Conservation (phyloP, 306 rosid species). For the Chamaecrista fasciculata region DNA sequence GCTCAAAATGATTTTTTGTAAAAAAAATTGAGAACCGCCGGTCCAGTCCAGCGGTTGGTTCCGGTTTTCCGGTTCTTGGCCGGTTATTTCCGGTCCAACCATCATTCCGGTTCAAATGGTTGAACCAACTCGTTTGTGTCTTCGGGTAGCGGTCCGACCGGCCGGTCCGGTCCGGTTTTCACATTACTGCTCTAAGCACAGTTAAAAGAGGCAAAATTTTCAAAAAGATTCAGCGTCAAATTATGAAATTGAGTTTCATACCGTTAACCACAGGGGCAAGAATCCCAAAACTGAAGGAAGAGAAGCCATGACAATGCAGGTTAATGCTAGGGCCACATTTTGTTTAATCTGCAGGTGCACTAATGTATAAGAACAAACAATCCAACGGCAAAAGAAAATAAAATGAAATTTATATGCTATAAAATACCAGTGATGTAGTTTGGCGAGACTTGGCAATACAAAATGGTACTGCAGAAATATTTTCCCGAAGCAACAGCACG, state of each 20-base stretch:
- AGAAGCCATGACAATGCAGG: constrained; percentile 74
- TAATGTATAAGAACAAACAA: constrained; percentile 21
- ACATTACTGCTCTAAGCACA: too few species aligned
- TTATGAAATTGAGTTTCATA: constrained; percentile 38
- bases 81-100: too few species aligned
- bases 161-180: too few species aligned
- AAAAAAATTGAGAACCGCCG: too few species aligned
- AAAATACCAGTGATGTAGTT: constrained; percentile 80
- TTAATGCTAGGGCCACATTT: constrained; percentile 85
- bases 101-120: too few species aligned
- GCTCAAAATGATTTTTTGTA: too few species aligned
- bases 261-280: constrained; percentile 95
- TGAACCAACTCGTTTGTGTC: too few species aligned
- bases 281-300: constrained; percentile 95
- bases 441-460: constrained; percentile 95
- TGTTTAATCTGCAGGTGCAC: constrained; percentile 76
- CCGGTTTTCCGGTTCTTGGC: too few species aligned
- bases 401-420: neutral
- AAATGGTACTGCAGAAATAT: constrained; percentile 87
- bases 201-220: too few species aligned
- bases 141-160: too few species aligned
- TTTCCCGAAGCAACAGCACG: constrained; percentile 76
- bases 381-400: constrained; percentile 7
- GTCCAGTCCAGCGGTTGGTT: too few species aligned
- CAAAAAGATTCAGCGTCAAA: constrained; percentile 17